A percentile compares a stretch with the other conserved stretches of the same genome.
Evolutionary conservation across 2,329 filamentous ascomycete genomes (phyloP).

Genomic region (Fusarium protoensiforme): DNA sequence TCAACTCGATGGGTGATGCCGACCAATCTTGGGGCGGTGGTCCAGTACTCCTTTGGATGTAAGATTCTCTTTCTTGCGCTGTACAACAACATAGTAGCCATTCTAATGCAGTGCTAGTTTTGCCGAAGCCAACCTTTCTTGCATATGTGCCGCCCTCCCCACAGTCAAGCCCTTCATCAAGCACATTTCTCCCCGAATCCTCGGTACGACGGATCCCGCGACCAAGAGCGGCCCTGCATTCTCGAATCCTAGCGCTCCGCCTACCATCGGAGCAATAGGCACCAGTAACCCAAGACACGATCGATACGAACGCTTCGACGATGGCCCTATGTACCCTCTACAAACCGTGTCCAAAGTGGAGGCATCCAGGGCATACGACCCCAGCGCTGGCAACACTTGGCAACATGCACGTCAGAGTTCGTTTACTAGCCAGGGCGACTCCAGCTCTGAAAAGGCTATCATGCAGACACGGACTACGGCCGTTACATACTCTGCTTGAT

Average conservation of each 20-base stretch:
- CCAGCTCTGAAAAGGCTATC: slow-evolving; percentile 18
- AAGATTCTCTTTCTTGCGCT: background rate
- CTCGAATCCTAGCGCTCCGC: slow-evolving; percentile 18
- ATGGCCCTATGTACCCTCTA: slow-evolving; percentile 12
- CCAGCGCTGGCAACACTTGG: background rate
- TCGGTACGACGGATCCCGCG: background rate
- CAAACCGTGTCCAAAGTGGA: slow-evolving; percentile 10
- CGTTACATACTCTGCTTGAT: slow-evolving; percentile 3
- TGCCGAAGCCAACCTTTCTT: slow-evolving; percentile 28
- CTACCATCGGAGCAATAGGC: slow-evolving; percentile 14
- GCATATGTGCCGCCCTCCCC: slow-evolving; percentile 22
- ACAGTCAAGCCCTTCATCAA: slow-evolving; percentile 27
- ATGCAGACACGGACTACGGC: slow-evolving; percentile 15
- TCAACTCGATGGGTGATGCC: slow-evolving; percentile 7
- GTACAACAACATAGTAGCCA: background rate
- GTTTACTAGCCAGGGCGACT: slow-evolving; percentile 6
- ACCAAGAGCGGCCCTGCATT: slow-evolving; percentile 6
- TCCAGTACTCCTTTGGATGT: slow-evolving; percentile 32
- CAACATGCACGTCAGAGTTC: background rate
- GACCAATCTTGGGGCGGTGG: slow-evolving; percentile 20
- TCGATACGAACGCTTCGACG: slow-evolving; percentile 13
- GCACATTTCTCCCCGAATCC: slow-evolving; percentile 22
- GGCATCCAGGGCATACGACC: background rate
- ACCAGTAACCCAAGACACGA: background rate
- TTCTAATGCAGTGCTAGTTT: background rate